Percentiles rank a stretch among this genome's conserved stretches.
These are phyloP conservation scores for Calonectria ilicicola DNA, from an alignment of 2,329 filamentous ascomycete genomes.

Conservation along the genomic window DNA sequence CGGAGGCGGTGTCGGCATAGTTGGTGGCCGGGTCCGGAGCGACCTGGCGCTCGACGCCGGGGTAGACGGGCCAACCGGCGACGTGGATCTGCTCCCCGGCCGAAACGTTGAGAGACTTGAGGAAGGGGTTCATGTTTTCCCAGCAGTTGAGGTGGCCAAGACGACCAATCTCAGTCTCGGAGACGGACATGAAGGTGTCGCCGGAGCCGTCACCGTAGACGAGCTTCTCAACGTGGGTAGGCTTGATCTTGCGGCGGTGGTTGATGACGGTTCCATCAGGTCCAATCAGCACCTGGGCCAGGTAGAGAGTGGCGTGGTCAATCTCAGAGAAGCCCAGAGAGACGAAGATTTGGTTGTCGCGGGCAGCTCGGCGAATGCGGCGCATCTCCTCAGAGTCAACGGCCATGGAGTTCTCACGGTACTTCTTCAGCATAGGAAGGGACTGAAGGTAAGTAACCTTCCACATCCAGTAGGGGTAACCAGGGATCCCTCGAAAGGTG, in stretches of 20 bases:
- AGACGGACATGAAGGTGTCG: conserved; percentile 62
- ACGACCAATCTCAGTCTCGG: conserved; percentile 61
- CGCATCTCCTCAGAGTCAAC: conserved; percentile 57
- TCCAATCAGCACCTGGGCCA: conserved; percentile 64
- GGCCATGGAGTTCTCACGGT: conserved; percentile 53
- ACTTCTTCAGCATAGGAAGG: conserved; percentile 48
- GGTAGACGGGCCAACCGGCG: conserved; percentile 45
- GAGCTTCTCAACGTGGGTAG: conserved; percentile 60
- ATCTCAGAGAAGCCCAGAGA: conserved; percentile 64
- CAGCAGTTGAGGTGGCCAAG: conserved; percentile 68
- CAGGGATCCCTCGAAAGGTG: conserved; percentile 56
- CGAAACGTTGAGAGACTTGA: conserved; percentile 43
- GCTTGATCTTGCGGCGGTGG: conserved; percentile 64
- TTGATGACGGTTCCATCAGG: conserved; percentile 58
- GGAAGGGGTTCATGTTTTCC: conserved; percentile 59
- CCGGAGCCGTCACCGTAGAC: conserved; percentile 68
- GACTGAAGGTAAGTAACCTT: conserved; percentile 46
- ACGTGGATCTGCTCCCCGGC: conserved; percentile 46
- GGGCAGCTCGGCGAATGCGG: conserved; percentile 53
- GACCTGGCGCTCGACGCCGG: conserved; percentile 35
- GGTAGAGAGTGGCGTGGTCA: conserved; percentile 58
- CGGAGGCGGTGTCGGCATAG: conserved; percentile 40
- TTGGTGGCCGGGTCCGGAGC: conserved; percentile 41
- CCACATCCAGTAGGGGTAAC: conserved; percentile 61
- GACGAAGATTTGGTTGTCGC: conserved; percentile 57